Evolutionary conservation across 352 stramenopile species (phyloP).

Genomic region (Lagenidium giganteum): DNA sequence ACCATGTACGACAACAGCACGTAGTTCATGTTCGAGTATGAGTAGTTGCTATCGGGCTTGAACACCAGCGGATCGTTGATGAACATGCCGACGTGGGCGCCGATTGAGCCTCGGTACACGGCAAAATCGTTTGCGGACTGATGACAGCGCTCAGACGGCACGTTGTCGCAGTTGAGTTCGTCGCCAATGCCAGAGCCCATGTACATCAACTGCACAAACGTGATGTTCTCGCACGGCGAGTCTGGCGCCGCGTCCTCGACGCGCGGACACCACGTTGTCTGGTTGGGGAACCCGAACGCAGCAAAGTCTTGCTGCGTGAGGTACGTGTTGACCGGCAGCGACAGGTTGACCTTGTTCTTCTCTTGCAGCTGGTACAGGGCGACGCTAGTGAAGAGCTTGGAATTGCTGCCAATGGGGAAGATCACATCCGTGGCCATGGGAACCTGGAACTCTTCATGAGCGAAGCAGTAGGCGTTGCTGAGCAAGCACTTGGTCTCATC

Average conservation of each 20-base stretch:
- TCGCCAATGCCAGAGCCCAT: constrained; percentile 50
- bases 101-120: constrained; percentile 25
- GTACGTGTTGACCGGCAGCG: constrained; percentile 25
- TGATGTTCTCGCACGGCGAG: constrained; percentile 36
- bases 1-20: constrained; percentile 57
- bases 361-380: constrained; percentile 64
- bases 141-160: constrained; percentile 2
- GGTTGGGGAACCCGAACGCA: constrained; percentile 38
- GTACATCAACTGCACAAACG: constrained; percentile 58
- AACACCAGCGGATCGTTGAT: constrained; percentile 53
- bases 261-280: constrained; percentile 43
- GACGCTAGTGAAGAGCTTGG: constrained; percentile 48
- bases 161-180: constrained; percentile 22
- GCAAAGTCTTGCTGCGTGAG: constrained; percentile 35
- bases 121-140: constrained; percentile 12
- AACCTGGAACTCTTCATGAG: constrained; percentile 41
- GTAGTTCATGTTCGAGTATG: constrained; percentile 48
- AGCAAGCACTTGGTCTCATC: too few relatives aligned
- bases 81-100: constrained; percentile 31
- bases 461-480: too few relatives aligned
- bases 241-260: constrained; percentile 1
- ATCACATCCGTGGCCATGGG: constrained; percentile 39
- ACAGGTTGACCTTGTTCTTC: constrained; percentile 26
- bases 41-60: constrained; percentile 39
- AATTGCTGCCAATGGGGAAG: constrained; percentile 55